phyloP scores from a whole-genome alignment of 2,329 filamentous ascomycete genomes.

The Chaetoscypha palmicola region DNA sequence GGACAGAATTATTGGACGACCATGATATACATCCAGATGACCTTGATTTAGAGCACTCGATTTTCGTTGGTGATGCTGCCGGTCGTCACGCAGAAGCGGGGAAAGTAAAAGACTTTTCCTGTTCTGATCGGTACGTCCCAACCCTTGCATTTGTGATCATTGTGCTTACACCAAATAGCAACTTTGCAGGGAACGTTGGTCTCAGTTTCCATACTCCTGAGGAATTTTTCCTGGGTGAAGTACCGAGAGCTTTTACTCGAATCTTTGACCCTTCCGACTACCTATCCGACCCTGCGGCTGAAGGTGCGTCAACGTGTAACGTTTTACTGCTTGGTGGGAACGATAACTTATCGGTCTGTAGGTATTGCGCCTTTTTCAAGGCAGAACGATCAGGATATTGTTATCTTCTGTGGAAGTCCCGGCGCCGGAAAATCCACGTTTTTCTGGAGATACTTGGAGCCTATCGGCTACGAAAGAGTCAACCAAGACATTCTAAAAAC shows the following conservation, averaged over 20 bases:
- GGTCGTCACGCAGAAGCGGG: slow-evolving; percentile 45
- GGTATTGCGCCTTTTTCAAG: slow-evolving; percentile 37
- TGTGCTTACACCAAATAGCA: slow-evolving; percentile 38
- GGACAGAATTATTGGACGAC: slow-evolving; percentile 57
- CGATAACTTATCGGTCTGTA: slow-evolving; percentile 11
- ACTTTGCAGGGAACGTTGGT: slow-evolving; percentile 80
- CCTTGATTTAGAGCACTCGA: slow-evolving; percentile 62
- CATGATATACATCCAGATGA: slow-evolving; percentile 38
- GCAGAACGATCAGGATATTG: slow-evolving; percentile 61
- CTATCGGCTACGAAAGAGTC: slow-evolving; percentile 72
- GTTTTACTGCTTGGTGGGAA: slow-evolving; percentile 4
- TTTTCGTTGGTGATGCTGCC: slow-evolving; percentile 87
- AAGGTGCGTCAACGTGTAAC: slow-evolving; percentile 17
- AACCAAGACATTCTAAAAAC: slow-evolving; percentile 88
- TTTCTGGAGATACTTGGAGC: slow-evolving; percentile 70
- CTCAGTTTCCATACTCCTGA: slow-evolving; percentile 81
- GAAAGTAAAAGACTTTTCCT: slow-evolving; percentile 55
- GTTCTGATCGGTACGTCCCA: slow-evolving; percentile 43
- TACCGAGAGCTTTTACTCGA: slow-evolving; percentile 57
- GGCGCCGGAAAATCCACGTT: slow-evolving; percentile 90
- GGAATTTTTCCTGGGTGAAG: slow-evolving; percentile 74
- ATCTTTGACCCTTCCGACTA: slow-evolving; percentile 64
- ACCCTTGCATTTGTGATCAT: neutral
- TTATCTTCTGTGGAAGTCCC: slow-evolving; percentile 83
- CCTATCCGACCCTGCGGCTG: slow-evolving; percentile 31